Evolutionary conservation across 768 basidiomycete species (phyloP).

Genomic region (Pleurotus cornucopiae): DNA sequence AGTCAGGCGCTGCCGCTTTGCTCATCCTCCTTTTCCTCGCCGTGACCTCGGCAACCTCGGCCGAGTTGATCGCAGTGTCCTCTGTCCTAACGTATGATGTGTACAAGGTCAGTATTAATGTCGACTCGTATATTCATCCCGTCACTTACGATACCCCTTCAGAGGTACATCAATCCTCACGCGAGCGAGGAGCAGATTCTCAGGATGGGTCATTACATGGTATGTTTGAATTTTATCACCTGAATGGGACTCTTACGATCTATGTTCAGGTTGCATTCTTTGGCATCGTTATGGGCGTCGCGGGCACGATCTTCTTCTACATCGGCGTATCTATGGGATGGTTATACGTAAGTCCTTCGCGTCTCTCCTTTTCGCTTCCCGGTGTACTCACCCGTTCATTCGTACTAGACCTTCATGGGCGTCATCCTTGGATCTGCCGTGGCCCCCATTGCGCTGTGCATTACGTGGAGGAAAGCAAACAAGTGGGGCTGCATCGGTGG

Average conservation of each 20-base stretch:
- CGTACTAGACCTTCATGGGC: constrained; percentile 75
- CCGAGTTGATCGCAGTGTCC: constrained; percentile 90
- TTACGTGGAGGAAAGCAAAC: constrained; percentile 85
- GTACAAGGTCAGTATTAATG: constrained; percentile 51
- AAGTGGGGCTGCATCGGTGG: constrained; percentile 81
- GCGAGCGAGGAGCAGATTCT: constrained; percentile 76
- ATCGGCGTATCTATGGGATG: constrained; percentile 93
- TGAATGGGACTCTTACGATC: not conserved
- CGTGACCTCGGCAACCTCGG: constrained; percentile 80
- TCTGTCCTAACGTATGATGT: constrained; percentile 81
- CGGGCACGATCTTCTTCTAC: constrained; percentile 82
- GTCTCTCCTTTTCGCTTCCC: not conserved
- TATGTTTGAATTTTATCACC: constrained; percentile 18
- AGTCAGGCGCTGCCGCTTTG: constrained; percentile 74
- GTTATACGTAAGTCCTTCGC: constrained; percentile 66
- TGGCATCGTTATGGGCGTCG: constrained; percentile 76
- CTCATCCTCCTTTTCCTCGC: constrained; percentile 83
- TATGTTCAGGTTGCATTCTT: constrained; percentile 54
- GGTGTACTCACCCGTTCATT: not conserved
- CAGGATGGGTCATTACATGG: constrained; percentile 64
- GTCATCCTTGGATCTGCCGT: constrained; percentile 83
- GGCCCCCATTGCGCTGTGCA: constrained; percentile 79
- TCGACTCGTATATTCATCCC: not conserved
- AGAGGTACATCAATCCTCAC: constrained; percentile 77
- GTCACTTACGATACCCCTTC: not conserved